Evolutionary conservation across 192 early-diverging fungal genomes (phyloP).

Genomic region (Backusella australiensis): DNA sequence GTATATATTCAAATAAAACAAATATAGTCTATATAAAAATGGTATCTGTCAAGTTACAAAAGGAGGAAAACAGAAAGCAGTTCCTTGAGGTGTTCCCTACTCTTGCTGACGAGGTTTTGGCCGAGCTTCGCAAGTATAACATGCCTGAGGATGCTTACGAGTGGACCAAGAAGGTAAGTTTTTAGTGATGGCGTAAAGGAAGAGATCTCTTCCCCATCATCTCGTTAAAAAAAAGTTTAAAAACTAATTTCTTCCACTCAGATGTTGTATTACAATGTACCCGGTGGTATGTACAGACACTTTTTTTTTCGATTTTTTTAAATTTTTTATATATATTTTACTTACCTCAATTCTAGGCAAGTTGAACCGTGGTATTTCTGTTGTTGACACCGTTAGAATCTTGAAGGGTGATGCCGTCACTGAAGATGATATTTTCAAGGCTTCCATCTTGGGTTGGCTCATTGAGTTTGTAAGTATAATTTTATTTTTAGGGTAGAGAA

Average conservation of each 20-base stretch:
- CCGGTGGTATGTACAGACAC: conserved; percentile 48
- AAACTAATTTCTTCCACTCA: conserved; percentile 21
- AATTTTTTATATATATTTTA: neutral
- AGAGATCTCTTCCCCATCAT: neutral
- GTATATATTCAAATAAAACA: neutral
- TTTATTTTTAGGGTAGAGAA: neutral
- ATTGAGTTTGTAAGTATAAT: conserved; percentile 76
- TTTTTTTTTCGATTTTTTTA: neutral
- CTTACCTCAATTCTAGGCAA: conserved; percentile 61
- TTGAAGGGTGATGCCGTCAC: conserved; percentile 73
- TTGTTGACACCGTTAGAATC: conserved; percentile 84
- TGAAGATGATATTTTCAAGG: conserved; percentile 79
- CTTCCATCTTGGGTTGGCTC: conserved; percentile 92
- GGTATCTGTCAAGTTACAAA: conserved; percentile 32
- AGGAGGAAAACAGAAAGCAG: conserved; percentile 45
- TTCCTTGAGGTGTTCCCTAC: conserved; percentile 77
- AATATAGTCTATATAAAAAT: conserved; percentile 4
- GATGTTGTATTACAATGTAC: conserved; percentile 54
- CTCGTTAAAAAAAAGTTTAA: conserved; percentile 24
- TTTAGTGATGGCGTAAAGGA: neutral
- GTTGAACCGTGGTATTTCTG: conserved; percentile 97
- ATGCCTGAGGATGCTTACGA: conserved; percentile 65
- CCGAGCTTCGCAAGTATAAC: conserved; percentile 65
- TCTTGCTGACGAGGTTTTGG: conserved; percentile 72
- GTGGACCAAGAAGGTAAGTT: conserved; percentile 59